Evolutionary conservation across 2,329 filamentous ascomycete species (phyloP), one percentile per base, ranked within the genome.

Genomic region (Chrysoporthe cubensis): DNA sequence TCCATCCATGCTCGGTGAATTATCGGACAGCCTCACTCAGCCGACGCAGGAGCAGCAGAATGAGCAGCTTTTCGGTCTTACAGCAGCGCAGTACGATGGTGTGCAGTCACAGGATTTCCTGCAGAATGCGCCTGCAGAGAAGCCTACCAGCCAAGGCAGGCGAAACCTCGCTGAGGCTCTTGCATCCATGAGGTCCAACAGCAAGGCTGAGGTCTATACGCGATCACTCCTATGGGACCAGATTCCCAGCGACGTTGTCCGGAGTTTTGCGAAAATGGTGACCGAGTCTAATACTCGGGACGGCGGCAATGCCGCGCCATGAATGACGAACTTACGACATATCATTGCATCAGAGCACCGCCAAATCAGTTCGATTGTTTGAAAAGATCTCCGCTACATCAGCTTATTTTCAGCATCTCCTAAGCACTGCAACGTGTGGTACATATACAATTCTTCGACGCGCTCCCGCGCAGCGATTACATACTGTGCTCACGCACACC

Each of bases 141-240:
- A 80, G 72, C 83, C 82, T 72, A 85, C 84, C 57, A 89, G 86
- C 75, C 85, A 87, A 74, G 87, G 88, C 73, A 89, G 91, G 71
- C 87, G 89, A 75, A 94, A 92, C 78, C 87, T 96, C 59, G 91
- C 91, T 57, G 91, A 97, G 73, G 90, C 93, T 8, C 86, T 97
- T 59, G 89, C 91, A 62, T 89, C 88, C 58, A 93, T 97, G 88
- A 90, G 93, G 73, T 87, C 85, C 74, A 84, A 85, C 74, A 87
- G 85, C 75, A 93, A 93, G 80, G 92, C 94, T 67, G 94, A 97
- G 75, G 92, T 97, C 54, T 97, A 97, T 81, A 96, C 94, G 44
- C 88, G 95, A 67, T 97, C 93, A 71, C 85, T 98, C 70, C 88
- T 98, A 67, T 97, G 93, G 93, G 94, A 97, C 76, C 92, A 94